Percentiles rank a stretch among this genome's conserved stretches.
Evolutionary conservation across 441 rosid species (phyloP).

Genomic region (Sinapis alba): DNA sequence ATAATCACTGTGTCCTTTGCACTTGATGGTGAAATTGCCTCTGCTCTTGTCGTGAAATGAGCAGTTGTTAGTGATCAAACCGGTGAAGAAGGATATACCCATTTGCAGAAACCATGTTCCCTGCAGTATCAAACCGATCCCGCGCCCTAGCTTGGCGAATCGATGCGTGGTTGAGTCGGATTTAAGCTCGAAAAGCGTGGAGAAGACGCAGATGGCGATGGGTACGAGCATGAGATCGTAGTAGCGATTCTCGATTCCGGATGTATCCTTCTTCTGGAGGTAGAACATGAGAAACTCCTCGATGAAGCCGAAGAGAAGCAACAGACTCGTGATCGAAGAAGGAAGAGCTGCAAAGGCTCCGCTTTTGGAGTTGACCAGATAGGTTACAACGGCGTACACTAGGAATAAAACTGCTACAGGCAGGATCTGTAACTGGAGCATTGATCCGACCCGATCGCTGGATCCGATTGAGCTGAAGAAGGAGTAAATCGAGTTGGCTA

Average conservation of each 20-base stretch:
- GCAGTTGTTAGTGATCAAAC: constrained; percentile 70
- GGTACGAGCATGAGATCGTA: constrained; percentile 86
- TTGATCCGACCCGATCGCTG: constrained; percentile 64
- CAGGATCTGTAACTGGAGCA: constrained; percentile 66
- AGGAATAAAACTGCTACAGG: constrained; percentile 60
- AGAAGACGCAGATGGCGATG: constrained; percentile 58
- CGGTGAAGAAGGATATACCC: constrained; percentile 81
- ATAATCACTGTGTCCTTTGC: constrained; percentile 77
- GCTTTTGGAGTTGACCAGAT: constrained; percentile 37
- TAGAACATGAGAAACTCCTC: constrained; percentile 78
- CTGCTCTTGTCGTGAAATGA: constrained; percentile 62
- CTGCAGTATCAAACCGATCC: constrained; percentile 76
- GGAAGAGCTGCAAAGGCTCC: constrained; percentile 42
- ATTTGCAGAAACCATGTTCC: constrained; percentile 93
- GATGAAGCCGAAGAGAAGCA: constrained; percentile 67
- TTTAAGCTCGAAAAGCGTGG: constrained; percentile 55
- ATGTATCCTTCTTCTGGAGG: constrained; percentile 66
- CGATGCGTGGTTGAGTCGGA: constrained; percentile 38
- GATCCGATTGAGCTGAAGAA: constrained; percentile 52
- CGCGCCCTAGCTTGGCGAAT: constrained; percentile 59
- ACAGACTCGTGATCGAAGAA: constrained; percentile 46
- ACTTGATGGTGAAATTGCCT: constrained; percentile 79
- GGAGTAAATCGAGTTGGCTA: constrained; percentile 61
- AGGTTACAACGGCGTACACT: constrained; percentile 53
- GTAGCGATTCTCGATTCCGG: constrained; percentile 81